Evolutionary conservation across 2,329 filamentous ascomycete species (phyloP).

Genomic region (Scedosporium boydii): DNA sequence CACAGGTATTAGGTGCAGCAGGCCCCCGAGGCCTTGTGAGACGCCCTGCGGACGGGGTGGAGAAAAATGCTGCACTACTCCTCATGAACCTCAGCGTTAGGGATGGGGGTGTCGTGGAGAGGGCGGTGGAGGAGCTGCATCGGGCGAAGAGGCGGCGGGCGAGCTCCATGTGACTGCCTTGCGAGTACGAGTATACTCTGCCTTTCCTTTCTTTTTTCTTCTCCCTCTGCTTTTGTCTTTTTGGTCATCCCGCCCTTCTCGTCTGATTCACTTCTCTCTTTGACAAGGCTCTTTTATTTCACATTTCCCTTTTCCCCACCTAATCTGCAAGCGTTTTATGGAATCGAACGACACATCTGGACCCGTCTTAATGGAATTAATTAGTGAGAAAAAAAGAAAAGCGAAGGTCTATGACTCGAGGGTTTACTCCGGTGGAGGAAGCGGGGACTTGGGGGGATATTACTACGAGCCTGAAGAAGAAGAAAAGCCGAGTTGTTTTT

Average conservation of each 20-base stretch:
- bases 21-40: not conserved
- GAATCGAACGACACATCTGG: not conserved
- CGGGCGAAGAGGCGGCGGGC: constrained; percentile 31
- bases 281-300: not conserved
- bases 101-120: constrained; percentile 17
- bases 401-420: not conserved
- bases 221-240: not conserved
- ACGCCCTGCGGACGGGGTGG: constrained; percentile 10
- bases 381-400: not conserved
- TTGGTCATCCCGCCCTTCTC: not conserved
- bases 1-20: not conserved
- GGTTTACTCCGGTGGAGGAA: not conserved
- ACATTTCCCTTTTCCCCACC: not conserved
- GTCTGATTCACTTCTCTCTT: not conserved
- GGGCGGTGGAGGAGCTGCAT: constrained; percentile 9
- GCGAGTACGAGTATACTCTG: not conserved
- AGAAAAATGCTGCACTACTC: constrained; percentile 37
- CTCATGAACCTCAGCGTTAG: constrained; percentile 37
- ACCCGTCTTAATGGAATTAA: not conserved
- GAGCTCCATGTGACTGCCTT: constrained; percentile 23
- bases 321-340: not conserved
- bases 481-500: no score
- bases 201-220: not conserved
- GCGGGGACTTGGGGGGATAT: no score
- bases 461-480: no score